phyloP scores from a whole-genome alignment of 176 grass and related monocot species.

The Elaeis guineensis region DNA sequence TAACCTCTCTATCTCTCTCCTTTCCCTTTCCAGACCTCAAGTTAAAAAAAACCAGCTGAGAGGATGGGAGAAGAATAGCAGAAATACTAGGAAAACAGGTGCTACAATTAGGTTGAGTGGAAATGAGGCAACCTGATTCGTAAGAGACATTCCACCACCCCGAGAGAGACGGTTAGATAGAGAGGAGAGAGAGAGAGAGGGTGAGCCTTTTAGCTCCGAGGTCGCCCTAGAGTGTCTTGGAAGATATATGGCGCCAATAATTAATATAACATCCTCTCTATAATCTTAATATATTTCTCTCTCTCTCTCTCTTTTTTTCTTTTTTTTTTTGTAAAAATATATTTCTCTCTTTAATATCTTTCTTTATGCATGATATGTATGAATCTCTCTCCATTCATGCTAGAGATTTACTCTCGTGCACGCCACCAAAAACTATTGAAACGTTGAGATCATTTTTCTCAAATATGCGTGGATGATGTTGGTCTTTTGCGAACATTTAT shows the following conservation, averaged over 20 bases:
- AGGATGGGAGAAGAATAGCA: neutral
- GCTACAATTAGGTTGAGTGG: slow-evolving; percentile 6
- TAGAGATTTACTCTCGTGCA: too few relatives aligned
- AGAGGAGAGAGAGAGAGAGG: neutral
- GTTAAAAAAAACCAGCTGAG: neutral
- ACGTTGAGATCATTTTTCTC: too few relatives aligned
- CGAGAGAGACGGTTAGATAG: slow-evolving; percentile 10
- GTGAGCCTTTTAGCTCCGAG: slow-evolving; percentile 6
- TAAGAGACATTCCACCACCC: slow-evolving; percentile 2
- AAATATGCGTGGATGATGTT: too few relatives aligned
- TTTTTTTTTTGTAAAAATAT: too few relatives aligned
- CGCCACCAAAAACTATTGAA: too few relatives aligned
- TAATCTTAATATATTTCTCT: too few relatives aligned
- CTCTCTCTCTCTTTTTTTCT: too few relatives aligned
- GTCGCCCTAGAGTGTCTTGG: slow-evolving; percentile 16
- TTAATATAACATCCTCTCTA: too few relatives aligned
- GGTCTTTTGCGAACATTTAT: too few relatives aligned
- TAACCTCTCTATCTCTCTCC: neutral
- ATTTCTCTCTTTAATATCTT: too few relatives aligned
- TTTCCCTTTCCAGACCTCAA: neutral
- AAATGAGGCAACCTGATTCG: slow-evolving; percentile 7
- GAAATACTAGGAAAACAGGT: neutral
- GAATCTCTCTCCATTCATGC: too few relatives aligned
- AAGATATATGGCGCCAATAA: slow-evolving; percentile 2
- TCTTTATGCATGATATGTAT: too few relatives aligned